Conservation (phyloP, 1,139 yeast species). For the Geotrichum cucujoidarum region DNA sequence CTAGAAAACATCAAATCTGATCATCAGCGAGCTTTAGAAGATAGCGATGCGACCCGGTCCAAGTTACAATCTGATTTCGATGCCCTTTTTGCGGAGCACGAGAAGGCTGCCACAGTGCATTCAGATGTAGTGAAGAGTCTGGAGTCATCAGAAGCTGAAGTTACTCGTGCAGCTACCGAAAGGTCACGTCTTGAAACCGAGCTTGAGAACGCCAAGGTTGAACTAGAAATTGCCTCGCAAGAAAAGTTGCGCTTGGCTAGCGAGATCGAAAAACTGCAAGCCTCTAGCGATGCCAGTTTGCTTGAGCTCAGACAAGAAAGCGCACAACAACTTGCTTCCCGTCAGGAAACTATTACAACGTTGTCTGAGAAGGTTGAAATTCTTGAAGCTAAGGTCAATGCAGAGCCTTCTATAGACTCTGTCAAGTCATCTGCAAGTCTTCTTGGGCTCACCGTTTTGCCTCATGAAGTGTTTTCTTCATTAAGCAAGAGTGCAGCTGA, state of each 20-base stretch:
- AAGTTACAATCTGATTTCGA: too few species aligned
- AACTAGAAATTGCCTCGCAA: constrained; percentile 3
- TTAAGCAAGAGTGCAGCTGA: constrained; percentile 15
- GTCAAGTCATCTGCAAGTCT: constrained; percentile 13
- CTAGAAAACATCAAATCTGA: constrained; percentile 13
- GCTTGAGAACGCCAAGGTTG: constrained; percentile 1
- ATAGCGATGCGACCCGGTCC: constrained; percentile 7
- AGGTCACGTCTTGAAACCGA: constrained; percentile 20
- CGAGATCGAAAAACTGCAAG: constrained; percentile 5
- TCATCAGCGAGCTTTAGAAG: neutral
- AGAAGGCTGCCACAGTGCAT: too few species aligned
- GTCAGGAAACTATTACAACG: constrained; percentile 6
- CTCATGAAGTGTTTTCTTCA: constrained; percentile 16
- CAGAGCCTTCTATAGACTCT: constrained; percentile 16
- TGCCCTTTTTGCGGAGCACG: too few species aligned
- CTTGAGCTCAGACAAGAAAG: constrained; percentile 1
- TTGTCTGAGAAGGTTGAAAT: constrained; percentile 10
- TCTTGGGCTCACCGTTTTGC: constrained; percentile 17
- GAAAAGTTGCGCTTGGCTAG: neutral
- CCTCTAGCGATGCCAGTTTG: neutral
- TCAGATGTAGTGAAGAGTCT: too few species aligned
- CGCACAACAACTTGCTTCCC: neutral
- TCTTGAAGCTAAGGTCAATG: constrained; percentile 5
- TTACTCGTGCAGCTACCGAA: neutral
- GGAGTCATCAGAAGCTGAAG: too few species aligned